Percentiles rank a stretch among this genome's conserved stretches.
Evolutionary conservation across 345 rosid genomes (phyloP).

Genomic region (Clausena lansium): DNA sequence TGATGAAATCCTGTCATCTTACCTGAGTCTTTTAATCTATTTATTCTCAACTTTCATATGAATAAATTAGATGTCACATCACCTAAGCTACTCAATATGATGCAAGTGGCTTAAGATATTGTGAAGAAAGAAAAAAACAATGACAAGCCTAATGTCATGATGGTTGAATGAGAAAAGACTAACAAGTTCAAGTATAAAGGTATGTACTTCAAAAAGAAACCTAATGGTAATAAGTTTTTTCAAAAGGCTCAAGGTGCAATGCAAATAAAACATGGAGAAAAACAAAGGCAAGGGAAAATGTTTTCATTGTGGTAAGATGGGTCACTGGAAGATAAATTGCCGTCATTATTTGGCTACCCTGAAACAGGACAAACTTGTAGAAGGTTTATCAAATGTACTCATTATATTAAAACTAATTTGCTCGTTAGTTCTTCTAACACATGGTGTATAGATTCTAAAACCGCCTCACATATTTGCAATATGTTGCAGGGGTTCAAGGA

Average conservation of each 20-base stretch:
- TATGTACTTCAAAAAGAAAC: background rate
- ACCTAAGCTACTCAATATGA: too few species aligned
- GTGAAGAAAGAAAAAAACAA: too few species aligned
- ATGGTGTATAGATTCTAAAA: background rate
- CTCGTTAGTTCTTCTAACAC: background rate
- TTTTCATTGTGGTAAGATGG: background rate
- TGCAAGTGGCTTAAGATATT: background rate
- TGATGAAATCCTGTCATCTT: background rate
- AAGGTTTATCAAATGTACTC: background rate
- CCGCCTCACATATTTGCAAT: background rate
- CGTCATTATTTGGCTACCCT: background rate
- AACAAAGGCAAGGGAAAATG: background rate
- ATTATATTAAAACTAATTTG: background rate
- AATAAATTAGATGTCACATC: background rate
- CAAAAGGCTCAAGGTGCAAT: background rate
- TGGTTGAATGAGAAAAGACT: background rate
- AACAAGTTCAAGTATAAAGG: background rate
- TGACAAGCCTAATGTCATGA: too few species aligned
- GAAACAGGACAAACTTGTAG: background rate
- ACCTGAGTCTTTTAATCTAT: background rate
- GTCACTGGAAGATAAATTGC: background rate
- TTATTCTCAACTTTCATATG: background rate
- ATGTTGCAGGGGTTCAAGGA: background rate
- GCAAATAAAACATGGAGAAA: background rate
- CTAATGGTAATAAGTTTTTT: too few species aligned